Percentiles rank a stretch among this genome's conserved stretches.
Conservation (phyloP, 352 stramenopile genomes). For the Nothophytophthora sp. region DNA sequence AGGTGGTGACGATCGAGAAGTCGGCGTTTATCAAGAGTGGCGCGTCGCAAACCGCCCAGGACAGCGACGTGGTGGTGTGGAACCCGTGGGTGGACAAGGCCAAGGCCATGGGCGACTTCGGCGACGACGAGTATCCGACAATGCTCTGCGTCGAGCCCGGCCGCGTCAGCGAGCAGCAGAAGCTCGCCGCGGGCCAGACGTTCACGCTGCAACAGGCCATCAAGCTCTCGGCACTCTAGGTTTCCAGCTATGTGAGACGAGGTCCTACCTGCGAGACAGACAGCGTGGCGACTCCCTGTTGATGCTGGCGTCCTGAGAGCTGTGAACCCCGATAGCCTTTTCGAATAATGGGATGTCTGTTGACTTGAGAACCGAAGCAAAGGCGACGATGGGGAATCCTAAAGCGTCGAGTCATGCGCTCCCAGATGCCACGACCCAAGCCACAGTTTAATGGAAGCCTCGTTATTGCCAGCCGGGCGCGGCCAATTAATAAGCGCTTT, state of each 20-base stretch:
- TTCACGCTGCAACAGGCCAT: constrained; percentile 76
- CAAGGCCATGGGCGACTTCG: constrained; percentile 94
- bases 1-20: constrained; percentile 80
- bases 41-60: constrained; percentile 25
- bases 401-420: too few species aligned
- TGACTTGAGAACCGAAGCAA: too few species aligned
- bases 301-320: too few species aligned
- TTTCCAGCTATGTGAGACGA: too few species aligned
- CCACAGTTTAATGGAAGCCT: too few species aligned
- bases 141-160: constrained; percentile 98
- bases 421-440: too few species aligned
- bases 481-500: too few species aligned
- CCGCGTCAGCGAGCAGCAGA: constrained; percentile 70
- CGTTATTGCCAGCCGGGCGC: too few species aligned
- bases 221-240: constrained; percentile 54
- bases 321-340: too few species aligned
- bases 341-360: too few species aligned
- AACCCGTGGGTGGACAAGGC: constrained; percentile 95
- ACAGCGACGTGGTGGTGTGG: constrained; percentile 91
- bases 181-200: constrained; percentile 47
- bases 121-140: constrained; percentile 92
- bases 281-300: neutral
- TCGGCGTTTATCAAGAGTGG: constrained; percentile 54
- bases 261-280: neutral
- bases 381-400: too few species aligned